Evolutionary conservation across 1,284 basidiomycete genomes (phyloP), one percentile per base, ranked within the genome.

Genomic region (Neolentinus lepideus): DNA sequence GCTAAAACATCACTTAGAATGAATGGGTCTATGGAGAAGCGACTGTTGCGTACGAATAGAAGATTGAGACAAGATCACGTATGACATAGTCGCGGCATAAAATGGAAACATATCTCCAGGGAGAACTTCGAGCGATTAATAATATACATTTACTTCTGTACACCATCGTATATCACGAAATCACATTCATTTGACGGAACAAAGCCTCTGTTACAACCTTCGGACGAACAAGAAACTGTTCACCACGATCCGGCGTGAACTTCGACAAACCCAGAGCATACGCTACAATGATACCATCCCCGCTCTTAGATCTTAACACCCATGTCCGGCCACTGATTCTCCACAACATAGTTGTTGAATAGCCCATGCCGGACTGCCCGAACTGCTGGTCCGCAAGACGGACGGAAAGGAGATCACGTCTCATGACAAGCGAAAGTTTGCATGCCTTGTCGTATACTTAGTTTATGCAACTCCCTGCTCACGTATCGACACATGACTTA

Each of bases 21-120:
- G 47, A 50, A 29, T 27, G 16, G 19, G 36, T 22, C 11, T 54
- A 57, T 35, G 52, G 56, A 3, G 53, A 53, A 6, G 56, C 53
- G 8, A 54, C 35, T 35, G 46, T 57, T n/a, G 52, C 56, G 9
- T 57, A 57, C 35, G 56, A 57, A 14, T 57, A 46, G 51, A 27
- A 31, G 12, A 3, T 11, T n/a, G 14, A 26, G 54, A 27, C 9
- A 53, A 12, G 16, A 51, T 19, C 19, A 51, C 27, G 10, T 19
- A 51, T 12, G 27, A 24, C 26, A 10, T 50, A 51, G 9, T 26
- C 21, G 22, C 24, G 33, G 9, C 33, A 16, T 54, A 21, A 10
- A 47, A 47, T 9, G 19, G 8, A 21, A 8, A 9, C n/a, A n/a
- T n/a, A n/a, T n/a, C n/a, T n/a, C n/a, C n/a, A n/a, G n/a, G n/a